Percentiles rank a stretch among this genome's conserved stretches.
These are phyloP conservation scores for Naganishia sp. DNA, from an alignment of 1,284 basidiomycete species.

Conservation along the genomic window DNA sequence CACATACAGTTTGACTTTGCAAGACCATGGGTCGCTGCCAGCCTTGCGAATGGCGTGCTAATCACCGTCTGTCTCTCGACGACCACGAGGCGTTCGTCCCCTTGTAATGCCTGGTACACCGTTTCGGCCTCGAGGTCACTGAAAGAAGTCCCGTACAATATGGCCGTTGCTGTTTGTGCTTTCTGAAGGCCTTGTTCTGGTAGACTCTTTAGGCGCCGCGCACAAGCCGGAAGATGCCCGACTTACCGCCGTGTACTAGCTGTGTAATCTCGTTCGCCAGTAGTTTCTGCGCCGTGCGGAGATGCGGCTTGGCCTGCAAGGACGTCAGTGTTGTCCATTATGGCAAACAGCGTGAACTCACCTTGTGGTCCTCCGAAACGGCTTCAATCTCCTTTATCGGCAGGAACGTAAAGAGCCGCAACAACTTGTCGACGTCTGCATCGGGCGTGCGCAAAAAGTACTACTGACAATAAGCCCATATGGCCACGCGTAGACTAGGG, in stretches of 20 bases:
- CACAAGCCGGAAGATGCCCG: not conserved
- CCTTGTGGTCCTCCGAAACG: conserved; percentile 64
- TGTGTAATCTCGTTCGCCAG: conserved; percentile 86
- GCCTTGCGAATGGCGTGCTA: conserved; percentile 60
- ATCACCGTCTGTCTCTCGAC: conserved; percentile 57
- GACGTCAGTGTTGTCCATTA: not conserved
- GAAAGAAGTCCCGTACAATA: conserved; percentile 64
- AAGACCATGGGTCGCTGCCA: conserved; percentile 61
- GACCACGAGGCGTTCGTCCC: conserved; percentile 63
- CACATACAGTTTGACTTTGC: conserved; percentile 61
- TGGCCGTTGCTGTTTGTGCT: conserved; percentile 63
- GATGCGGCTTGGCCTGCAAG: conserved; percentile 60
- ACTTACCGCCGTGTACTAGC: conserved; percentile 74
- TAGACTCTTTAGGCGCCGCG: conserved; percentile 14
- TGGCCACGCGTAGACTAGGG: not conserved
- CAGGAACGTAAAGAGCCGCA: conserved; percentile 82
- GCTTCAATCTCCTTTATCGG: conserved; percentile 62
- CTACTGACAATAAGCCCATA: conserved; percentile 55
- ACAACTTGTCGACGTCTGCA: conserved; percentile 75
- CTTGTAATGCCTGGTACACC: conserved; percentile 61
- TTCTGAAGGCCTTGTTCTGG: conserved; percentile 56
- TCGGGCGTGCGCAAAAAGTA: conserved; percentile 86
- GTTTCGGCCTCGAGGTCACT: conserved; percentile 57
- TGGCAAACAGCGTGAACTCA: conserved; percentile 45
- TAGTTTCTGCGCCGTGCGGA: conserved; percentile 70